These are phyloP conservation scores for Blastobotrys peoriensis DNA, from an alignment of 805 yeast genomes.

Conservation along the genomic window DNA sequence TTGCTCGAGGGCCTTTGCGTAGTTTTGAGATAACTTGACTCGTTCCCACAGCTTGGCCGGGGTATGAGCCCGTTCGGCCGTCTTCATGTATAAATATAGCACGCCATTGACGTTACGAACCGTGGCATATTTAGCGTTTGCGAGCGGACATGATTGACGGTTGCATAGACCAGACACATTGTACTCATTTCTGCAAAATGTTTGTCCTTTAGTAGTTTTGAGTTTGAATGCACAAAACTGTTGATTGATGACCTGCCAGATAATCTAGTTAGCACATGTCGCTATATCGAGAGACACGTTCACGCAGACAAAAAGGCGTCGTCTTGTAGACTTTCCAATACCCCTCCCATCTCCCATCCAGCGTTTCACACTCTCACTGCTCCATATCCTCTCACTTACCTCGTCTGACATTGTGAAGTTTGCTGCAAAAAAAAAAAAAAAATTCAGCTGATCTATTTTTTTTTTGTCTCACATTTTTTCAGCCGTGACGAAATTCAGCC, in stretches of 20 bases:
- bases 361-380: too few relatives aligned
- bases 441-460: slow-evolving; percentile 5
- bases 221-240: slow-evolving; percentile 94
- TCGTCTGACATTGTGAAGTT: slow-evolving; percentile 20
- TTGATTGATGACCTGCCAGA: slow-evolving; percentile 95
- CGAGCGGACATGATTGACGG: slow-evolving; percentile 92
- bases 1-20: slow-evolving; percentile 79
- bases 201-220: slow-evolving; percentile 81
- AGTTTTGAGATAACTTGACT: slow-evolving; percentile 82
- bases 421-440: slow-evolving; percentile 10
- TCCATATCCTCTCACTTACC: too few relatives aligned
- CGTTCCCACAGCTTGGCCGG: slow-evolving; percentile 96
- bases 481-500: too few relatives aligned
- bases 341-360: too few relatives aligned
- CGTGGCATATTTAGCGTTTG: slow-evolving; percentile 45
- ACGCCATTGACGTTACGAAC: slow-evolving; percentile 32
- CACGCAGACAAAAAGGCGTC: slow-evolving; percentile 2
- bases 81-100: slow-evolving; percentile 69
- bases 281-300: neutral
- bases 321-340: too few relatives aligned
- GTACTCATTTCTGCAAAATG: slow-evolving; percentile 92
- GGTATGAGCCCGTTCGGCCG: slow-evolving; percentile 95
- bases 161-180: slow-evolving; percentile 92
- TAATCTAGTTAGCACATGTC: slow-evolving; percentile 62
- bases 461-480: neutral